phyloP scores from a whole-genome alignment of 139 green algal species.

The Tetraselmis striata region DNA sequence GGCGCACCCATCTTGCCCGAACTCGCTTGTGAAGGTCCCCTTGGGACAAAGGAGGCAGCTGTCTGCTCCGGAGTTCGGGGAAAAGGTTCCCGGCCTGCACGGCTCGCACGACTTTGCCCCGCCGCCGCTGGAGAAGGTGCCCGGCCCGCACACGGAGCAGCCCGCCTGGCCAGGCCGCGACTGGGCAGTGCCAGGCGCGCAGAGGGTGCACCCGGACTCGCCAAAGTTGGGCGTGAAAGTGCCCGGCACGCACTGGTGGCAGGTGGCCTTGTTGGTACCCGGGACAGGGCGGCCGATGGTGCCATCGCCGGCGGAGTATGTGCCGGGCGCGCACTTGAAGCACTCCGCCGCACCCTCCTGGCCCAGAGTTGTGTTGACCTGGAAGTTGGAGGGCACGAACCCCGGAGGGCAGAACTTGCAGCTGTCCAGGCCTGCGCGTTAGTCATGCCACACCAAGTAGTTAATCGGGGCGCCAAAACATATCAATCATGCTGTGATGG shows the following conservation, averaged over 20 bases:
- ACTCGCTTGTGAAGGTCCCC: conserved; percentile 5
- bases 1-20: not conserved
- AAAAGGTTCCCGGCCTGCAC: conserved; percentile 19
- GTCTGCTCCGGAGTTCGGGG: conserved; percentile 3
- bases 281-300: not conserved
- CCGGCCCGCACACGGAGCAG: conserved; percentile 9
- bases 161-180: conserved; percentile 4
- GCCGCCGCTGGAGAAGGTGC: conserved; percentile 13
- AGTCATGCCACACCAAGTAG: no score
- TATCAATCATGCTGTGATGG: no score
- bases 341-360: conserved; percentile 13
- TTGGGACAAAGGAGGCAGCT: conserved; percentile 8
- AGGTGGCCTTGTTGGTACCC: conserved; percentile 10
- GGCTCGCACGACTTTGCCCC: conserved; percentile 19
- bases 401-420: not conserved
- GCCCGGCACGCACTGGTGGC: conserved; percentile 14
- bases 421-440: not conserved
- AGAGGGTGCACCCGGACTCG: conserved; percentile 10
- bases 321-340: conserved; percentile 16
- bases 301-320: conserved; percentile 13
- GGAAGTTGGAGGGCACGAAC: not conserved
- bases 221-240: conserved; percentile 7
- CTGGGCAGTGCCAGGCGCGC: conserved; percentile 20
- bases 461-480: no score
- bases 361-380: conserved; percentile 16